phyloP scores from a whole-genome alignment of 192 early-diverging fungal species.

The Backusella macrospora region DNA sequence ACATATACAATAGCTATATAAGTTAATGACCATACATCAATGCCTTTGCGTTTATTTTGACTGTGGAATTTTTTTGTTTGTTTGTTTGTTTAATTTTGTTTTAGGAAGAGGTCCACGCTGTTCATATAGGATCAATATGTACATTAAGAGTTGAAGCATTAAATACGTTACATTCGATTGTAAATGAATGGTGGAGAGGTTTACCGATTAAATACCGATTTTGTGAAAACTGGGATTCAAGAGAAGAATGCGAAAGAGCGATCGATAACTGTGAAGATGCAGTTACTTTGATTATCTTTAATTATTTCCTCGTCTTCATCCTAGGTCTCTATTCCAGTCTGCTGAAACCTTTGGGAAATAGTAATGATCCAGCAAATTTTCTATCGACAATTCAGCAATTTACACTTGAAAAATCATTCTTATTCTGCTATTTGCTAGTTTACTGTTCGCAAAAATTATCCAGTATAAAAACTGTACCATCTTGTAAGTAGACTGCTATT shows the following conservation, averaged over 20 bases:
- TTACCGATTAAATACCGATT: background rate
- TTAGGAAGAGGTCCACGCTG: background rate
- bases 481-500: background rate
- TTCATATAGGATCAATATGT: background rate
- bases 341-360: background rate
- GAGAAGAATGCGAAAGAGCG: conserved; percentile 1
- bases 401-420: background rate
- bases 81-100: background rate
- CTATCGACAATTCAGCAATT: background rate
- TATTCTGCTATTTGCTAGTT: background rate
- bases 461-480: background rate
- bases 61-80: background rate
- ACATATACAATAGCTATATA: background rate
- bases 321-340: background rate
- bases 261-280: background rate
- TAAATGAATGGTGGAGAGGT: conserved; percentile 2
- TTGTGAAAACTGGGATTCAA: background rate
- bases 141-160: background rate
- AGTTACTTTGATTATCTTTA: background rate
- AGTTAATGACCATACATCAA: background rate
- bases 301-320: conserved; percentile 2
- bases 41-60: too few species aligned
- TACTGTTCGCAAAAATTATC: background rate
- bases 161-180: background rate
- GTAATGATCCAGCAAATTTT: background rate